Percentiles rank a stretch among this genome's conserved stretches.
phyloP scores from a whole-genome alignment of 306 rosid genomes.

The Sindora glabra region DNA sequence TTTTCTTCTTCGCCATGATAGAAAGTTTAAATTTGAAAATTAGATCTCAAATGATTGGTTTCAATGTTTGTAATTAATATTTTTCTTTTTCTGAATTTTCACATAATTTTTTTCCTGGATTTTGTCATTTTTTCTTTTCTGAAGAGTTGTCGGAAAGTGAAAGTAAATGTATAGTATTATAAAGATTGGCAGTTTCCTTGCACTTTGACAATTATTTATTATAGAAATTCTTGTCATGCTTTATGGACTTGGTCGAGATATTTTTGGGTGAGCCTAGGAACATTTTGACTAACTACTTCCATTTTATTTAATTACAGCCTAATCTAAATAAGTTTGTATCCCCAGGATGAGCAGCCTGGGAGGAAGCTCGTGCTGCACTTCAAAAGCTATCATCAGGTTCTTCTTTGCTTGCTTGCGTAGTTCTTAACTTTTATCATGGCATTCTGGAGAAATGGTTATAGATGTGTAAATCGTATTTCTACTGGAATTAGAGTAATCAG shows the following conservation, averaged over 20 bases:
- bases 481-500: not conserved
- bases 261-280: not conserved
- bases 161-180: not conserved
- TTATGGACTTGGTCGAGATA: no score
- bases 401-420: not conserved
- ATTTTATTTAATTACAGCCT: slow-evolving; percentile 35
- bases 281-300: slow-evolving; percentile 1
- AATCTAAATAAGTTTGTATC: slow-evolving; percentile 83
- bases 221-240: no score
- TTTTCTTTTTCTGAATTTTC: not conserved
- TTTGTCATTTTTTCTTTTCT: slow-evolving; percentile 10
- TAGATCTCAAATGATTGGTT: not conserved
- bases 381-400: slow-evolving; percentile 78
- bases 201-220: no score
- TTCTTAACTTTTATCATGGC: not conserved
- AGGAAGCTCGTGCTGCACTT: slow-evolving; percentile 87
- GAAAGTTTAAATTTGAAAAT: no score
- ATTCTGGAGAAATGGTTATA: not conserved
- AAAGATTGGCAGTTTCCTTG: no score
- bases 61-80: no score
- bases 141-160: not conserved
- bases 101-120: no score
- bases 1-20: no score
- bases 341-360: slow-evolving; percentile 90
- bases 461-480: no score